Base-by-base conservation (phyloP, 2,329 filamentous ascomycete genomes). In the Fusarium sublunatum region DNA sequence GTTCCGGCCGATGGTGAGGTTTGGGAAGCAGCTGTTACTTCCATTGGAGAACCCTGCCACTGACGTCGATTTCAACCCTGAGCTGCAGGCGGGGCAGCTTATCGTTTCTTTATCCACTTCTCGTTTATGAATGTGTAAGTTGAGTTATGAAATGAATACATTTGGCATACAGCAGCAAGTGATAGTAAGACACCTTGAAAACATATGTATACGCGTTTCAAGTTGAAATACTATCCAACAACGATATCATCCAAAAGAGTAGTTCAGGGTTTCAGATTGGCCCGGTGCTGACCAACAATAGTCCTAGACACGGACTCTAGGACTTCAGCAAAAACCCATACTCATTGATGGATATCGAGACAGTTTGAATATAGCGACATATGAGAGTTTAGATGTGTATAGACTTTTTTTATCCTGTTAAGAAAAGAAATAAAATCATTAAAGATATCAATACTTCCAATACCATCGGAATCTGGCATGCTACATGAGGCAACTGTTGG, bases 21-120 rank as follows among this genome's bases (percentile, higher is more conserved):
- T 52, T 24, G 13, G 13, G 35, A 31, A n/a, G n/a, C 5, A 12
- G 28, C n/a, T 7, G 25, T 36, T 45, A 24, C 36, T 13, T 34
- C 11, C 34, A 19, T n/a, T 35, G 10, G 25, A 34, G 35, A 24
- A 26, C 29, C 26, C 40, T 24, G 35, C 42, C 49, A 61, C 49
- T 61, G 58, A 61, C 60, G 61, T 63, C 35, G 60, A 28, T 46
- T 35, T 39, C 29, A 45, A 38, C 53, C 58, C 59, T 58, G 26
- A 24, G 12, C 7, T 28, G 44, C 9, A 47, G 13, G 32, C 9
- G 22, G 42, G 13, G 31, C 31, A 31, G 7, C 9, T 31, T 10
- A 31, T 31, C 19, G 19, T 19, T 19, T 19, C 19, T 19, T 19
- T 19, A 19, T 19, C 19, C 19, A 19, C 19, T 19, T 19, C 19